Conservation (phyloP, 306 rosid genomes). For the Psophocarpus tetragonolobus region DNA sequence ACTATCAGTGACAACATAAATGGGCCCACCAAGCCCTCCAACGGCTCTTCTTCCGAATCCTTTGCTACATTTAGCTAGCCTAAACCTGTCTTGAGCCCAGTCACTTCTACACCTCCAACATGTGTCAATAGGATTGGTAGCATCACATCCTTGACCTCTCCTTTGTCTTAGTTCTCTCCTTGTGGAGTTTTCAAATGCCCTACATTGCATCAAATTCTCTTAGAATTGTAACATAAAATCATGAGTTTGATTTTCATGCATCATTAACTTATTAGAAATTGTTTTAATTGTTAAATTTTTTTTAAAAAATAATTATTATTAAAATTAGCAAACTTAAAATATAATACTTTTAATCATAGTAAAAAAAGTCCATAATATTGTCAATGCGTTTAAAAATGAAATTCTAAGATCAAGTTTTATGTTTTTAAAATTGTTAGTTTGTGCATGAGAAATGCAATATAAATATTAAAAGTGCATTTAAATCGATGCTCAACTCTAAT, state of each 20-base stretch:
- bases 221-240: background rate
- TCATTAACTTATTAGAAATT: background rate
- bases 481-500: no score
- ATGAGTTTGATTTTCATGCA: no score
- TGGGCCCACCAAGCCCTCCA: slow-evolving; percentile 32
- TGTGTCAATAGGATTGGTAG: slow-evolving; percentile 27
- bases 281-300: no score
- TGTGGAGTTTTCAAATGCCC: background rate
- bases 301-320: no score
- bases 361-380: no score
- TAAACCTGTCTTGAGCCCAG: slow-evolving; percentile 7
- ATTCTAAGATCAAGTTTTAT: no score
- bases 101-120: slow-evolving; percentile 29
- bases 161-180: slow-evolving; percentile 4
- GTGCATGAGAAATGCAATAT: background rate
- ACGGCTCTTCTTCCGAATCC: slow-evolving; percentile 30
- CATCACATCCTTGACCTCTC: background rate
- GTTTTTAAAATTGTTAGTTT: no score
- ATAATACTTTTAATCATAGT: no score
- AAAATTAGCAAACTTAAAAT: no score
- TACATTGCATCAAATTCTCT: background rate
- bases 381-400: no score
- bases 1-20: slow-evolving; percentile 9
- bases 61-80: slow-evolving; percentile 1
- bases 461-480: background rate